Conservation (phyloP, 176 grass and related monocot genomes). For the Phyllostachys edulis region DNA sequence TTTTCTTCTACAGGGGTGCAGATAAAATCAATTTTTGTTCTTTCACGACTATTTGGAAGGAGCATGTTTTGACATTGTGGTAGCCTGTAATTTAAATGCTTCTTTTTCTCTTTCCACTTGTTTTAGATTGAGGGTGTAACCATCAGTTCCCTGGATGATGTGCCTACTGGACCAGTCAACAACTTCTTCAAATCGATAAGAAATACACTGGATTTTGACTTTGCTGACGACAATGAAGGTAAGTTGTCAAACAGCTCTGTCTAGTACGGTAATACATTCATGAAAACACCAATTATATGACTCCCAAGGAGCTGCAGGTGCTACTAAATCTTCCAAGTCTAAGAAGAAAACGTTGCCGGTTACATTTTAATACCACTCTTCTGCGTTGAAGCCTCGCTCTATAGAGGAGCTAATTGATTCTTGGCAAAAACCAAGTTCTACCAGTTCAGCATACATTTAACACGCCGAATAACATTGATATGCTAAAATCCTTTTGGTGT, state of each 20-base stretch:
- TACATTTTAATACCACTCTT: not conserved
- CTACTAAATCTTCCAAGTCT: not conserved
- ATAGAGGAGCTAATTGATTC: not conserved
- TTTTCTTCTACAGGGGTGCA: not conserved
- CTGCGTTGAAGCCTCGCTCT: not conserved
- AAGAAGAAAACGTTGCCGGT: not conserved
- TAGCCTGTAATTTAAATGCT: not conserved
- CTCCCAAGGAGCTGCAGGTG: not conserved
- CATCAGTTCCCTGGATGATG: constrained; percentile 82
- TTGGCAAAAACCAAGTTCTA: not conserved
- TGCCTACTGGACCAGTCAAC: constrained; percentile 63
- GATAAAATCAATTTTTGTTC: too few species aligned
- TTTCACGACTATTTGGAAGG: not conserved
- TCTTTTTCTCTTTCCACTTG: not conserved
- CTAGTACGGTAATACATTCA: not conserved
- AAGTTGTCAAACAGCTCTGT: not conserved
- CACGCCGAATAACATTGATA: not conserved
- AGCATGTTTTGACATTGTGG: not conserved
- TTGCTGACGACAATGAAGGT: constrained; percentile 82
- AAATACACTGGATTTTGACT: constrained; percentile 94
- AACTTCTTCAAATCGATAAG: constrained; percentile 89
- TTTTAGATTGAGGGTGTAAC: constrained; percentile 80
- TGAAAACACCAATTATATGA: not conserved
- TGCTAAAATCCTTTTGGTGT: not conserved
- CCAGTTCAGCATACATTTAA: not conserved